phyloP scores from a whole-genome alignment of 2,329 filamentous ascomycete species.

The Fusarium illudens region DNA sequence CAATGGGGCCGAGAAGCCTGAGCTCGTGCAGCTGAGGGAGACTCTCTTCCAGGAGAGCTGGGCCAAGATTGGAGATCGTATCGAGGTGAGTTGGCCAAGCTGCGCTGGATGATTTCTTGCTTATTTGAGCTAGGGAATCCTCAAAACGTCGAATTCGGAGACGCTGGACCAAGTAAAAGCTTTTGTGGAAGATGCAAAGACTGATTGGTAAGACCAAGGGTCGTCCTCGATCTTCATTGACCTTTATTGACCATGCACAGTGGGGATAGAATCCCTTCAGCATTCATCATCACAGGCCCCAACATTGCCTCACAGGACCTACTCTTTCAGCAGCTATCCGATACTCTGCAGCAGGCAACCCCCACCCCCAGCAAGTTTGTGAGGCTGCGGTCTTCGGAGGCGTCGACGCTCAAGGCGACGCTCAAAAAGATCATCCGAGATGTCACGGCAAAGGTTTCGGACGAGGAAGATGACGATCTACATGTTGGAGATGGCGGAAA shows the following conservation, averaged over 20 bases:
- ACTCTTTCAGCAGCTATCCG: slow-evolving; percentile 75
- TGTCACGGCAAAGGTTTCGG: slow-evolving; percentile 57
- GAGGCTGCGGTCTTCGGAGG: slow-evolving; percentile 73
- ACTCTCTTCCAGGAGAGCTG: slow-evolving; percentile 70
- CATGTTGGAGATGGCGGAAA: slow-evolving; percentile 56
- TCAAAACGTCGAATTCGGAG: slow-evolving; percentile 67
- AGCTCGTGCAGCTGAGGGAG: slow-evolving; percentile 62
- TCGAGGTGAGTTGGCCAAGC: slow-evolving; percentile 54
- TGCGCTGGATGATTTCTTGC: slow-evolving; percentile 33
- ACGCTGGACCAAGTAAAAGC: slow-evolving; percentile 66
- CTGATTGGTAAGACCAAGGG: slow-evolving; percentile 45
- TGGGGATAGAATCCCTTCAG: slow-evolving; percentile 67
- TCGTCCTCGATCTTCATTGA: neutral
- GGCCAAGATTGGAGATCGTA: slow-evolving; percentile 68
- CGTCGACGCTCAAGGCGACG: slow-evolving; percentile 75
- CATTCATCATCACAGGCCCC: slow-evolving; percentile 79
- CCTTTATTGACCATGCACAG: slow-evolving; percentile 38
- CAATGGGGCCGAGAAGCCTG: slow-evolving; percentile 60
- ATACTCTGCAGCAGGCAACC: slow-evolving; percentile 57
- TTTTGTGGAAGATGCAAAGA: slow-evolving; percentile 59
- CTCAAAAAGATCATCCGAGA: slow-evolving; percentile 78
- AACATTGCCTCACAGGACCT: slow-evolving; percentile 79
- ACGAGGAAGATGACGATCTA: slow-evolving; percentile 67
- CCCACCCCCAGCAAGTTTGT: slow-evolving; percentile 65
- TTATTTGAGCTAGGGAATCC: slow-evolving; percentile 55